Base-by-base conservation (phyloP, 495 filamentous ascomycete genomes). In the Cercophora sp. region DNA sequence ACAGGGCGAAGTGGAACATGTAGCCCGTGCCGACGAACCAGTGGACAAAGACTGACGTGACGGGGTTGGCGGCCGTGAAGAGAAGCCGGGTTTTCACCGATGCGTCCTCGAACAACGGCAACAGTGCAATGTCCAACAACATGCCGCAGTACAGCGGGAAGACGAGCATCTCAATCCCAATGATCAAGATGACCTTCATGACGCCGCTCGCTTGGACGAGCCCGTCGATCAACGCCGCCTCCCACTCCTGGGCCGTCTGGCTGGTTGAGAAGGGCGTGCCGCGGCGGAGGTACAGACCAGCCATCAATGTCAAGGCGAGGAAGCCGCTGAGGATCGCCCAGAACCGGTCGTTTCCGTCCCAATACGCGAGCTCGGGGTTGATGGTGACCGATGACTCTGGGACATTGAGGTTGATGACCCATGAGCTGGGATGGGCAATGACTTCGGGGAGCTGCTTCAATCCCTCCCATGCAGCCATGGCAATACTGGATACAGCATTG, bases 11-110 rank as follows among this genome's bases (percentile, higher is more conserved):
- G 65, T 99, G 93, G 68, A 99, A 99, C 93, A 99, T 99, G 69
- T 99, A 99, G 56, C 91, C 96, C 5, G 93, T 99, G 18, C 93
- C 93, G 42, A 96, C 84, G 65, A 99, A 99, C 93, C 93, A 99
- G 68, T 99, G 93, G 19, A 97, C 86, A 63, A 99, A 99, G 16
- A 91, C 81, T 5, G 89, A 94, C 0, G 89, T 96, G 35, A 89
- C 75, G 0, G 92, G 91, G 52, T 84, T 87, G 27, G 79, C 72
- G 27, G 82, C 66, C 22, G 87, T 88, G 59, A 94, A 96, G 5
- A 80, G 68, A 29, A 96, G 67, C 18, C 93, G 81, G 0, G 88
- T 88, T 39, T 77, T 73, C 20, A 96, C 60, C 3, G 85, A 89
- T 3, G 88, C 87, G 41, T 83, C 72, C 27, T 87, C 83, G 62